Conservation (phyloP, 176 grass and related monocot species). For the Juncus effusus region DNA sequence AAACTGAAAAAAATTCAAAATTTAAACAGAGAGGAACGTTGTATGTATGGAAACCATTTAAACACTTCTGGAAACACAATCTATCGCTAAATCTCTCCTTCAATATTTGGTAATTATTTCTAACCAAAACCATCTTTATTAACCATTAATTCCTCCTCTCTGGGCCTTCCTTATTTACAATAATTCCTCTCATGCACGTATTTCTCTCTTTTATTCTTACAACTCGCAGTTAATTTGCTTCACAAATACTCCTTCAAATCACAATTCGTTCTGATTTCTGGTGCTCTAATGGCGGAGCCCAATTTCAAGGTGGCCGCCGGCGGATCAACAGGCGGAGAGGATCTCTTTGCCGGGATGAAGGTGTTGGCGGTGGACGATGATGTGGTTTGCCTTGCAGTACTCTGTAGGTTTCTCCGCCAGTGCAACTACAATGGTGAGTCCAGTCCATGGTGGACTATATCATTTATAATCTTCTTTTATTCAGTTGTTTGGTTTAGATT, state of each 20-base stretch:
- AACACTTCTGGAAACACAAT: too few relatives aligned
- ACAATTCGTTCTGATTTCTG: too few relatives aligned
- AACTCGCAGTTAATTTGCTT: too few relatives aligned
- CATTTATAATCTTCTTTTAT: not conserved
- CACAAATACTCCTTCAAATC: not conserved
- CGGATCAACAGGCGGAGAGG: not conserved
- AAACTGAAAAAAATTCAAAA: too few relatives aligned
- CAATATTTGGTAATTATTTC: too few relatives aligned
- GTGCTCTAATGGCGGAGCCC: constrained; percentile 6
- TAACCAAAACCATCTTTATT: too few relatives aligned
- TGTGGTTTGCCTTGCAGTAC: constrained; percentile 54
- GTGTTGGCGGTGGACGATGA: constrained; percentile 82
- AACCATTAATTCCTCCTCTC: too few relatives aligned
- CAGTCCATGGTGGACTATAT: constrained; percentile 43
- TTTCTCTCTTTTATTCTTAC: not conserved
- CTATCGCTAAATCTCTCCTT: too few relatives aligned
- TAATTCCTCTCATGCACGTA: not conserved
- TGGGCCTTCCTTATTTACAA: too few relatives aligned
- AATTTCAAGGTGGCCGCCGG: not conserved
- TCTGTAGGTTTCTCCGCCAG: not conserved
- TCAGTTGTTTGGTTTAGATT: not conserved
- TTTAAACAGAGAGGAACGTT: too few relatives aligned
- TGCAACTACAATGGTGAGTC: constrained; percentile 26
- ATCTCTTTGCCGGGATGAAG: constrained; percentile 63
- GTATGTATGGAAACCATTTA: too few relatives aligned